Base-by-base conservation (phyloP, 75 land plant genomes). In the Picea glauca region DNA sequence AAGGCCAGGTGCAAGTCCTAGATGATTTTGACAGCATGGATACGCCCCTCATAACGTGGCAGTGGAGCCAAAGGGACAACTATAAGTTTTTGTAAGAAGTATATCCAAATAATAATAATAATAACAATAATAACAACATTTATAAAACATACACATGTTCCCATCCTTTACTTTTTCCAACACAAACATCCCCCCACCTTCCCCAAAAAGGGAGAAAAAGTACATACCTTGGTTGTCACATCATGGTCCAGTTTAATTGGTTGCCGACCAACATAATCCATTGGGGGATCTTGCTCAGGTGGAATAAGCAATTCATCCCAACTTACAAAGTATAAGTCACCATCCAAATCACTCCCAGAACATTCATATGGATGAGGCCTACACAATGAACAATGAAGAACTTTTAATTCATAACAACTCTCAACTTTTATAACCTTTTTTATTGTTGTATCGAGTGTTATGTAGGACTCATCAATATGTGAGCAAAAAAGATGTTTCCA, bases 301-400 rank as follows among this genome's bases (percentile, higher is more conserved):
- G 89, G 89, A 43, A 87, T 61, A 15, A 87, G 81, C 56, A 60
- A 58, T 70, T 76, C 82, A 77, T 87, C 85, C 89, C 89, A 87
- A 50, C 81, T 77, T 38, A 87, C 81, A 62, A 87, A 85, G 61
- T 87, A 87, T 58, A 87, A 75, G 59, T 87, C 89, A 21, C 89
- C 89, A 82, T 87, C 89, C 31, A 87, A 74, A 67, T 87, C 89
- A 82, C 89, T 87, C 46, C 89, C 89, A n/a, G 89, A 87, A 64
- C 89, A 87, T 60, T 87, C 88, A 79, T 87, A 82, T 32, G 89
- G 89, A 60, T 85, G 89, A 18, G 89, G 89, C 68, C 89, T 87
- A 26, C 4, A 30, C 61, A 54, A 54, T 15, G 61, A 58, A 50
- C 38, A 31, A 23, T 9, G 9, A 75, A 54, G 77, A 70, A 21